Evolutionary conservation across 208 protist genomes (phyloP).

Genomic region (Wallacemonas collosoma): DNA sequence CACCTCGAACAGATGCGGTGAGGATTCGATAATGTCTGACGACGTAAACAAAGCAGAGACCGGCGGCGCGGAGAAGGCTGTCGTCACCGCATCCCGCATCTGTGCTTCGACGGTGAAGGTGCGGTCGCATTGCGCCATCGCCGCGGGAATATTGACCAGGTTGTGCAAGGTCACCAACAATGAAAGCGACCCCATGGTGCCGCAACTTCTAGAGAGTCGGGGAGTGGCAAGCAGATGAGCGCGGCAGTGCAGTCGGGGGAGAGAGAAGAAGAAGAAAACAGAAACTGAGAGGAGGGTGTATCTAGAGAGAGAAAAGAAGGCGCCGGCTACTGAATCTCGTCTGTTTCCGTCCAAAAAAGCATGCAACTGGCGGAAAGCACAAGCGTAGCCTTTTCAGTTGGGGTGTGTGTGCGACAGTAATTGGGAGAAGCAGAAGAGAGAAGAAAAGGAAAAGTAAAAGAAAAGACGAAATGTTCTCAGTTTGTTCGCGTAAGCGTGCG

Average conservation of each 20-base stretch:
- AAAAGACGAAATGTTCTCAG: no score
- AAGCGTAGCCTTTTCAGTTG: not conserved
- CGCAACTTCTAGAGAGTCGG: not conserved
- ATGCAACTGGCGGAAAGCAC: not conserved
- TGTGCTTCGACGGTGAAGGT: slow-evolving; percentile 62
- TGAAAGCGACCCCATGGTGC: slow-evolving; percentile 39
- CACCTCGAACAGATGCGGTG: slow-evolving; percentile 55
- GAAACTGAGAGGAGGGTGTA: not conserved
- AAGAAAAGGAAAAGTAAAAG: slow-evolving; percentile 6
- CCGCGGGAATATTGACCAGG: slow-evolving; percentile 68
- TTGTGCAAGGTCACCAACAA: slow-evolving; percentile 78
- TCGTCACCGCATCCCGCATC: slow-evolving; percentile 34
- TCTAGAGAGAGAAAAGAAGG: slow-evolving; percentile 2
- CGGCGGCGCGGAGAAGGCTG: slow-evolving; percentile 32
- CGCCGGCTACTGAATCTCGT: not conserved
- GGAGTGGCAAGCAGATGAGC: no score
- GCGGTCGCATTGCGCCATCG: slow-evolving; percentile 32
- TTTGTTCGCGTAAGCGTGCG: no score
- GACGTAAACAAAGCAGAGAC: slow-evolving; percentile 40
- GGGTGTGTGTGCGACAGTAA: not conserved
- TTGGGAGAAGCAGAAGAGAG: slow-evolving; percentile 3
- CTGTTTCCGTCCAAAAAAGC: not conserved
- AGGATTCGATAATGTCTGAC: slow-evolving; percentile 39
- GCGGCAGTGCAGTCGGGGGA: not conserved
- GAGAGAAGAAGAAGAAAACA: not conserved